A percentile compares a stretch with the other conserved stretches of the same genome.
phyloP scores from a whole-genome alignment of 2,329 filamentous ascomycete genomes.

The Neopestalotiopsis clavispora region DNA sequence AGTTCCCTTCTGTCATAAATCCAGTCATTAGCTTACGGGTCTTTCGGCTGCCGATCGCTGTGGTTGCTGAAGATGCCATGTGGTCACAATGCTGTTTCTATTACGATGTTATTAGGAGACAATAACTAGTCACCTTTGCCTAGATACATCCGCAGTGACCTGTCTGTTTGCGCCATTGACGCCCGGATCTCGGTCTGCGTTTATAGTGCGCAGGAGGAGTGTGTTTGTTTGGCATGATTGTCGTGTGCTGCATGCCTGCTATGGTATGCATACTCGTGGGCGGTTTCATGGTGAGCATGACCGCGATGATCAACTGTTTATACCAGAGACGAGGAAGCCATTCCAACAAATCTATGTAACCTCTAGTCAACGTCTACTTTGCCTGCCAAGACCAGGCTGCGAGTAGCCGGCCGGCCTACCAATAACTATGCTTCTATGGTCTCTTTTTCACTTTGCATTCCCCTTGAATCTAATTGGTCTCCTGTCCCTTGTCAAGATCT shows the following conservation, averaged over 20 bases:
- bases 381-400: neutral
- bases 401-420: neutral
- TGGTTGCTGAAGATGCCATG: neutral
- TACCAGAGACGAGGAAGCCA: neutral
- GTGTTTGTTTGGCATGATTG: neutral
- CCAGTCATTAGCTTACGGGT: constrained; percentile 11
- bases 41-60: neutral
- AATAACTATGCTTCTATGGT: neutral
- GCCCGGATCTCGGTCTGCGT: neutral
- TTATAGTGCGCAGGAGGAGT: neutral
- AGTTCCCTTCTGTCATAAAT: constrained; percentile 2
- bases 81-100: constrained; percentile 10
- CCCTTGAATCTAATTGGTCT: neutral
- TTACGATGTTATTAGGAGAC: constrained; percentile 13
- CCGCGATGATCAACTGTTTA: neutral
- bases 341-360: neutral
- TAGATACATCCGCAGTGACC: neutral
- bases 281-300: neutral
- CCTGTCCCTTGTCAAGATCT: neutral
- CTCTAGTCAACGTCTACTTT: neutral
- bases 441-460: neutral
- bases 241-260: neutral
- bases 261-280: neutral
- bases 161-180: neutral
- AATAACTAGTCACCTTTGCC: neutral